phyloP scores from a whole-genome alignment of 1,139 yeast genomes.

The Debaryomyces udenii region DNA sequence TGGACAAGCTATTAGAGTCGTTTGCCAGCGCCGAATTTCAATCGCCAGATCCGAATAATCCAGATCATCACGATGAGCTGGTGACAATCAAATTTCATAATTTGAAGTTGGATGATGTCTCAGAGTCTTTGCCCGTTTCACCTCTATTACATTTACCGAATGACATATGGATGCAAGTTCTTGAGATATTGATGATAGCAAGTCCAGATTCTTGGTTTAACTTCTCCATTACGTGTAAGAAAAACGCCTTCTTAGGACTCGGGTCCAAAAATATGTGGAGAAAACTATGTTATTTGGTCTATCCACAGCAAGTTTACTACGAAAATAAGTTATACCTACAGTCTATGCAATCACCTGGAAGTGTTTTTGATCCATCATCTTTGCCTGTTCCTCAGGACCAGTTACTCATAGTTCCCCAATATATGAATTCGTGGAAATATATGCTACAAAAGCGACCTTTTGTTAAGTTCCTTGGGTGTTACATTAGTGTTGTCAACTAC shows the following conservation, averaged over 20 bases:
- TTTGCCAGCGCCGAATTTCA: constrained; percentile 33
- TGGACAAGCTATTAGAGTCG: constrained; percentile 33
- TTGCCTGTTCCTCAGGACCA: constrained; percentile 49
- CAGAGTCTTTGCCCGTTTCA: constrained; percentile 48
- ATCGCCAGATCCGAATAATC: constrained; percentile 30
- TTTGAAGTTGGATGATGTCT: constrained; percentile 28
- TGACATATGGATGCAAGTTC: constrained; percentile 62
- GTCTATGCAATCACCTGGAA: constrained; percentile 2
- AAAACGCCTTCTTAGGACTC: constrained; percentile 65
- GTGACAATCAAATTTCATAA: constrained; percentile 34
- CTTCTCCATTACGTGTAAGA: constrained; percentile 63
- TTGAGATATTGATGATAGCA: constrained; percentile 51
- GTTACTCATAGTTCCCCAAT: constrained; percentile 44
- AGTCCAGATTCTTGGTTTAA: constrained; percentile 71
- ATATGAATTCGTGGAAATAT: constrained; percentile 54
- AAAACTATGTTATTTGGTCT: constrained; percentile 55
- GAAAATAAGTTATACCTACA: constrained; percentile 31
- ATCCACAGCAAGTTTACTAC: constrained; percentile 58
- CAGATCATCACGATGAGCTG: constrained; percentile 22
- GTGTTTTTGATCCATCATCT: constrained; percentile 6
- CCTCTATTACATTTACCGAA: constrained; percentile 61
- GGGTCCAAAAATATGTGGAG: constrained; percentile 59
- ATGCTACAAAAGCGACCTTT: constrained; percentile 64
- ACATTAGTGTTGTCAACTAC: constrained; percentile 83
- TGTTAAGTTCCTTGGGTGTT: constrained; percentile 78